Conservation (phyloP, 148 eudicot species). For the Heliamphora exappendiculata region DNA sequence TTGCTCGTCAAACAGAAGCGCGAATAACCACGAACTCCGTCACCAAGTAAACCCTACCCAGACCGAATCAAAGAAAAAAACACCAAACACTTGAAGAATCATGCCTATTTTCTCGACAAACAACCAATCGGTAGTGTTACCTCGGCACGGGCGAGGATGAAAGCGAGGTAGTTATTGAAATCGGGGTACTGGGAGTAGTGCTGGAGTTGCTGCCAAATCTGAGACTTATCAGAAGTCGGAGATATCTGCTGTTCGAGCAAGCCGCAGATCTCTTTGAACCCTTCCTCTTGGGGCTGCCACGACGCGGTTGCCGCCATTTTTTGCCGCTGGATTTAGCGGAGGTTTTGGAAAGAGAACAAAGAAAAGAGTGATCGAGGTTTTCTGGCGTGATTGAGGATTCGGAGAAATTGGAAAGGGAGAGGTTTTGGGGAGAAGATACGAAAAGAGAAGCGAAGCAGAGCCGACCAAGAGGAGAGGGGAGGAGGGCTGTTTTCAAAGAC, state of each 20-base stretch:
- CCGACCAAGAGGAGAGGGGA: not conserved
- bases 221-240: slow-evolving; percentile 66
- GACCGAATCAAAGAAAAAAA: slow-evolving; percentile 4
- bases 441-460: not conserved
- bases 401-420: not conserved
- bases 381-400: not conserved
- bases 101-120: slow-evolving; percentile 1
- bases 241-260: slow-evolving; percentile 85
- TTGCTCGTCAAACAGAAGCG: not conserved
- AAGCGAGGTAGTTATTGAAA: slow-evolving; percentile 88
- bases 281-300: slow-evolving; percentile 95
- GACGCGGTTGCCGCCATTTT: slow-evolving; percentile 28
- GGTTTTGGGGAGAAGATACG: not conserved
- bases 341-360: not conserved
- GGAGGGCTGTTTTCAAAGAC: not conserved
- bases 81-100: not conserved
- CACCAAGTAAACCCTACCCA: not conserved
- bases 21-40: not conserved
- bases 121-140: slow-evolving; percentile 21
- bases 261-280: slow-evolving; percentile 74
- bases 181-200: slow-evolving; percentile 87
- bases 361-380: slow-evolving; percentile 6
- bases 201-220: slow-evolving; percentile 77
- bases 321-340: not conserved
- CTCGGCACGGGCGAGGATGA: slow-evolving; percentile 78